Evolutionary conservation across 2,329 filamentous ascomycete species (phyloP).

Genomic region (Rasamsonia emersonii): DNA sequence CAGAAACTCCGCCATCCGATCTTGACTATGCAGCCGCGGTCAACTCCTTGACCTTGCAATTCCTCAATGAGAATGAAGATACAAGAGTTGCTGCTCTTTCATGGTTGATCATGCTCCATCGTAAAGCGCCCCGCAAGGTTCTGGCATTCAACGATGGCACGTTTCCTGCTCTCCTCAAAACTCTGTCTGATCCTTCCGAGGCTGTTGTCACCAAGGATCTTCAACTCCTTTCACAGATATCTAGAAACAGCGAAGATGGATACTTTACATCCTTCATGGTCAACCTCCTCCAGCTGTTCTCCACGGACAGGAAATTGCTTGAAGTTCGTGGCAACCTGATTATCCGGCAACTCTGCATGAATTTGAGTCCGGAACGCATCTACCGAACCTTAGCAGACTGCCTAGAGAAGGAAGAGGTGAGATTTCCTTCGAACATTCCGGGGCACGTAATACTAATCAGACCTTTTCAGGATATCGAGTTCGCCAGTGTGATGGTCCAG

Average conservation of each 20-base stretch:
- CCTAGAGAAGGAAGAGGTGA: slow-evolving; percentile 80
- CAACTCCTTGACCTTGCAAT: slow-evolving; percentile 82
- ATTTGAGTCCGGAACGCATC: slow-evolving; percentile 86
- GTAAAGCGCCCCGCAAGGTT: slow-evolving; percentile 87
- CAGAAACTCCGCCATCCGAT: slow-evolving; percentile 47
- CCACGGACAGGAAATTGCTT: slow-evolving; percentile 80
- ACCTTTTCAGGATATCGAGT: slow-evolving; percentile 65
- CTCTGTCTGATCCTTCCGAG: slow-evolving; percentile 88
- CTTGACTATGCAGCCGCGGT: slow-evolving; percentile 96
- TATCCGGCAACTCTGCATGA: slow-evolving; percentile 88
- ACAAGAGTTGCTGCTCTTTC: slow-evolving; percentile 88
- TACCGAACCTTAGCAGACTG: slow-evolving; percentile 94
- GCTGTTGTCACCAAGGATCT: slow-evolving; percentile 92
- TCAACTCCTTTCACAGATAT: slow-evolving; percentile 90
- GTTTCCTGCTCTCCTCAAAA: slow-evolving; percentile 92
- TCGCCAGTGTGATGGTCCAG: slow-evolving; percentile 98
- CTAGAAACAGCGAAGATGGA: slow-evolving; percentile 89
- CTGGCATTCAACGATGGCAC: slow-evolving; percentile 95
- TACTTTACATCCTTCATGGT: slow-evolving; percentile 99
- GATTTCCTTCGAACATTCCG: slow-evolving; percentile 6
- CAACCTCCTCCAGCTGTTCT: slow-evolving; percentile 88
- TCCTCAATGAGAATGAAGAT: slow-evolving; percentile 93
- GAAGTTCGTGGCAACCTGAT: slow-evolving; percentile 94
- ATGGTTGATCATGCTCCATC: slow-evolving; percentile 96
- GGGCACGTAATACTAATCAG: slow-evolving; percentile 7